A percentile compares a stretch with the other conserved stretches of the same genome.
These are phyloP conservation scores for Macrotyloma uniflorum DNA, from an alignment of 306 rosid species.

Conservation along the genomic window DNA sequence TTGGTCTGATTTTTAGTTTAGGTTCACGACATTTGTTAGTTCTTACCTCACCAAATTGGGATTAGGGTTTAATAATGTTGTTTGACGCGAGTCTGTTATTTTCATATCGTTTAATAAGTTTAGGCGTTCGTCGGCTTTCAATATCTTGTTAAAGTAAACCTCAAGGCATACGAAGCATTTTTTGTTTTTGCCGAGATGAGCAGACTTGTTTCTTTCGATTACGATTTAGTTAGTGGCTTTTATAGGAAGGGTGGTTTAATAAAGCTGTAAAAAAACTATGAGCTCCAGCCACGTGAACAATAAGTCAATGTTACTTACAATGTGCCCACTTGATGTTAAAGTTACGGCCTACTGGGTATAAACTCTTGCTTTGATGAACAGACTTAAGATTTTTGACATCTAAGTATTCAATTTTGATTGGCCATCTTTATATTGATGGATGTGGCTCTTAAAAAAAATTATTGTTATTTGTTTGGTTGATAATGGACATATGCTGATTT, in stretches of 20 bases:
- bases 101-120: neutral
- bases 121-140: neutral
- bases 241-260: neutral
- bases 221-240: neutral
- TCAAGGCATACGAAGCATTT: neutral
- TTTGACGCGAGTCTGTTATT: neutral
- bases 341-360: neutral
- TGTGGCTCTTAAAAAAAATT: neutral
- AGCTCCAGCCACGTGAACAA: too few species aligned
- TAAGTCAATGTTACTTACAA: neutral
- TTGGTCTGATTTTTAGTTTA: neutral
- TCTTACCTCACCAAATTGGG: neutral
- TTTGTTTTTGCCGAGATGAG: neutral
- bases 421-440: neutral
- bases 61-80: slow-evolving; percentile 38
- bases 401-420: neutral
- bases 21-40: neutral
- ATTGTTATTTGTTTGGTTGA: slow-evolving; percentile 19
- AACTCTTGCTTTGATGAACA: neutral
- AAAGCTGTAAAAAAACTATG: neutral
- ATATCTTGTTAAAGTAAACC: slow-evolving; percentile 6
- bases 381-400: neutral
- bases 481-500: slow-evolving; percentile 30
- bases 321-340: neutral
- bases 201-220: neutral